Conservation (phyloP, 192 early-diverging fungal species). For the Pilobolus umbonatus region DNA sequence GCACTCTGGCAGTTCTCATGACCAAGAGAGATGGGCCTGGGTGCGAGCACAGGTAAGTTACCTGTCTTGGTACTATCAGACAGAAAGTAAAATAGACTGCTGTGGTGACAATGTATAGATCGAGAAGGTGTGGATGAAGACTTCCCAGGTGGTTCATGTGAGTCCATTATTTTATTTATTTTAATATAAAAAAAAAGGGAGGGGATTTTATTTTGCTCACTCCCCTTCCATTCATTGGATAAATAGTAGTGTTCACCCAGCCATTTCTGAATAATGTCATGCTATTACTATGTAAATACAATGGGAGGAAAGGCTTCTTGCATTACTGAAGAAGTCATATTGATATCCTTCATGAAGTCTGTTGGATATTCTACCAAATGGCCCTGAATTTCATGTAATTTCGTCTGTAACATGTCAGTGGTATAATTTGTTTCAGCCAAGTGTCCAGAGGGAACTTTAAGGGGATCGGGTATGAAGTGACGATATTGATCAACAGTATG, state of each 20-base stretch:
- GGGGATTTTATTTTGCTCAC: too few species aligned
- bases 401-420: constrained; percentile 23
- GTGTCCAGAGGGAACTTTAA: constrained; percentile 40
- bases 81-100: constrained; percentile 1
- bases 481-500: constrained; percentile 45
- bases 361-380: constrained; percentile 52
- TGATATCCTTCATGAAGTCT: constrained; percentile 39
- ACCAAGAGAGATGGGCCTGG: neutral
- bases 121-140: too few species aligned
- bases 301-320: constrained; percentile 43
- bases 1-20: neutral
- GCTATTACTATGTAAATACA: constrained; percentile 27
- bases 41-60: too few species aligned
- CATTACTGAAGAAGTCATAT: constrained; percentile 38
- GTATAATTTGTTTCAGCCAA: constrained; percentile 39
- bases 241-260: neutral
- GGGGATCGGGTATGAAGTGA: constrained; percentile 41
- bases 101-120: constrained; percentile 7
- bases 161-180: neutral
- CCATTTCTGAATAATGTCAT: too few species aligned
- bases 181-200: neutral
- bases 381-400: constrained; percentile 39
- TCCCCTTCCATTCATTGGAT: too few species aligned
- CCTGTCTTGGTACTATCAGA: neutral
- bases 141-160: neutral